Evolutionary conservation across 2,329 filamentous ascomycete genomes (phyloP).

Genomic region (Colletotrichum liriopes): DNA sequence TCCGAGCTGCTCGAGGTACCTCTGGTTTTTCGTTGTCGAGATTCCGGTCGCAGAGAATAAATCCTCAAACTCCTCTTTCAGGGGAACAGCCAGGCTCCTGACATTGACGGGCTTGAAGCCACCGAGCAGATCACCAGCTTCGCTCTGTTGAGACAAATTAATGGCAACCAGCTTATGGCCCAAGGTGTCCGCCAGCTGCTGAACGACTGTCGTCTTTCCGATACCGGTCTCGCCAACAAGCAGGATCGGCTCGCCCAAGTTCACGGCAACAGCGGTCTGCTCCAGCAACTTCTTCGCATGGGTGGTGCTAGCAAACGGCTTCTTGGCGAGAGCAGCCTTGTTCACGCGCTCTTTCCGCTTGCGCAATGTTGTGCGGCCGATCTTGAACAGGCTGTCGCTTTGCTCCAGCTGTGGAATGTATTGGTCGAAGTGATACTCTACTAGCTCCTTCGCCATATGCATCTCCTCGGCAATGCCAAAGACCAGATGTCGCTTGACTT

Average conservation of each 20-base stretch:
- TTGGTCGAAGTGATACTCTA: constrained; percentile 81
- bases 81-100: constrained; percentile 86
- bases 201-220: constrained; percentile 96
- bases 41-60: constrained; percentile 89
- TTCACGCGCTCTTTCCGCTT: constrained; percentile 68
- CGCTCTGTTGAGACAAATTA: constrained; percentile 97
- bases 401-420: constrained; percentile 81
- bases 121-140: constrained; percentile 94
- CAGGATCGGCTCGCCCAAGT: constrained; percentile 88
- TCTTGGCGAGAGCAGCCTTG: constrained; percentile 66
- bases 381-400: constrained; percentile 68
- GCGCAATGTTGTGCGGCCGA: constrained; percentile 77
- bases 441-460: constrained; percentile 86
- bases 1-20: constrained; percentile 85
- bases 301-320: constrained; percentile 89
- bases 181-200: constrained; percentile 88
- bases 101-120: constrained; percentile 97
- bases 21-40: constrained; percentile 87
- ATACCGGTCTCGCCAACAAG: constrained; percentile 99
- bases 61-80: constrained; percentile 95
- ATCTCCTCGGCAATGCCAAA: constrained; percentile 87
- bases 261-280: constrained; percentile 87
- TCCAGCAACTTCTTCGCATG: constrained; percentile 90
- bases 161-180: constrained; percentile 92
- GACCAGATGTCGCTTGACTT: constrained; percentile 73